Base-by-base conservation (phyloP, 495 filamentous ascomycete species). In the Penicillium steckii region DNA sequence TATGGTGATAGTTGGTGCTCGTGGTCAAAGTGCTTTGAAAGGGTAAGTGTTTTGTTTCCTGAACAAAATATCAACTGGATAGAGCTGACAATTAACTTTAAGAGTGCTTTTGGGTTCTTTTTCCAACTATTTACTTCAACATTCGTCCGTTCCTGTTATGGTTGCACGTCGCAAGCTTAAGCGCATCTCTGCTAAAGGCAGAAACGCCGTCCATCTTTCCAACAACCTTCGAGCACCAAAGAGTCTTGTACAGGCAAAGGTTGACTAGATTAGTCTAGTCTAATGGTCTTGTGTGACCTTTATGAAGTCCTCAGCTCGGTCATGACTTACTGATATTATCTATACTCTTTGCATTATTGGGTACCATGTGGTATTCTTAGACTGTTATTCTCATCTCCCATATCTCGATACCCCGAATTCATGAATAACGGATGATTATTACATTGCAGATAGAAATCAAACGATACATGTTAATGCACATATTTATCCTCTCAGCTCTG, bases 111-210 rank as follows among this genome's bases (percentile, higher is more conserved):
- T 97, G 15, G 94, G 94, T 15, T 96, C 91, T 2, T 97, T 98
- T 69, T 93, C 89, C 48, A 97, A 96, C 65, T 98, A 98, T 65
- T 80, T 98, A 9, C 90, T 98, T 22, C 92, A 89, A 37, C 96
- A 97, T 71, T 92, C 88, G 45, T 95, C 89, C 6, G 91, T 96
- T n/a, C 94, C 94, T 0, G 91, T 95, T 23, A 95, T 95, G 91
- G 89, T 95, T 17, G 91, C 90, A 2, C 80, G 90, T 22, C 91
- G 89, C 74, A 85, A 86, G 51, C 73, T 91, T 45, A 81, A 86
- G 44, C 88, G 89, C 61, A 83, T 89, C 61, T 47, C 57, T 8
- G 81, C 78, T 53, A 89, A 91, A 62, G 85, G 83, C 57, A 80
- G 82, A 59, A 37, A 38, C 24, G 71, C 74, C 19, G 66, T 84